These are phyloP conservation scores for Amaranthus hypochondriacus DNA, from an alignment of 148 eudicot genomes.

Conservation along the genomic window DNA sequence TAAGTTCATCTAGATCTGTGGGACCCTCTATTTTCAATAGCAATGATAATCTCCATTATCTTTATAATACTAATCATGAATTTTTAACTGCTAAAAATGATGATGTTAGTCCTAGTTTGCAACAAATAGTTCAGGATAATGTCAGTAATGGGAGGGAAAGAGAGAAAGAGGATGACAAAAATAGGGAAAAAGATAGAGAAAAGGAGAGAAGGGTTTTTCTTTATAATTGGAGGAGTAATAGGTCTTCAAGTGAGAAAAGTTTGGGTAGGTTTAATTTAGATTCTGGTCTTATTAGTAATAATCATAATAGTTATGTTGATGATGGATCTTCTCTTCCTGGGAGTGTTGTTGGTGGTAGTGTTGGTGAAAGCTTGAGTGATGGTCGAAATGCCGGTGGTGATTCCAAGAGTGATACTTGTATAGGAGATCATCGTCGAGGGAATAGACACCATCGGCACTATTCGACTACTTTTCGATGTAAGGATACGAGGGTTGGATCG, in stretches of 20 bases:
- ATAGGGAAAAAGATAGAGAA: slow-evolving; percentile 14
- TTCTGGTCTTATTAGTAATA: slow-evolving; percentile 28
- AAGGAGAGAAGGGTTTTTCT: slow-evolving; percentile 60
- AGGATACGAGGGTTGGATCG: slow-evolving; percentile 38
- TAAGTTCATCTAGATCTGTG: slow-evolving; percentile 69
- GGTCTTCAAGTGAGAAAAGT: slow-evolving; percentile 68
- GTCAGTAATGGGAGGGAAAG: slow-evolving; percentile 6
- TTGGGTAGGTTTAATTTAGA: slow-evolving; percentile 36
- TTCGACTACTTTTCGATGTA: slow-evolving; percentile 46
- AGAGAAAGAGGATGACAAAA: background rate
- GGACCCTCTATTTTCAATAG: slow-evolving; percentile 24
- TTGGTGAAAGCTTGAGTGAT: slow-evolving; percentile 67
- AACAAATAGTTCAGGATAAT: slow-evolving; percentile 3
- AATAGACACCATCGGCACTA: slow-evolving; percentile 21
- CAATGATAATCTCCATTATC: slow-evolving; percentile 17
- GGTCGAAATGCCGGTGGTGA: slow-evolving; percentile 50
- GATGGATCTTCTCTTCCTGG: slow-evolving; percentile 42
- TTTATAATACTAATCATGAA: slow-evolving; percentile 18
- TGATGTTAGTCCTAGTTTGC: slow-evolving; percentile 16
- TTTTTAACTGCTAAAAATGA: slow-evolving; percentile 18
- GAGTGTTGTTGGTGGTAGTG: slow-evolving; percentile 44
- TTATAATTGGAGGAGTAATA: slow-evolving; percentile 77
- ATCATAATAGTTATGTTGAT: slow-evolving; percentile 26
- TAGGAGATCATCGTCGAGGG: slow-evolving; percentile 34
- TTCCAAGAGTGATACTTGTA: slow-evolving; percentile 61